These are phyloP conservation scores for Amphicarpaea edgeworthii DNA, from an alignment of 306 rosid species.

Conservation along the genomic window DNA sequence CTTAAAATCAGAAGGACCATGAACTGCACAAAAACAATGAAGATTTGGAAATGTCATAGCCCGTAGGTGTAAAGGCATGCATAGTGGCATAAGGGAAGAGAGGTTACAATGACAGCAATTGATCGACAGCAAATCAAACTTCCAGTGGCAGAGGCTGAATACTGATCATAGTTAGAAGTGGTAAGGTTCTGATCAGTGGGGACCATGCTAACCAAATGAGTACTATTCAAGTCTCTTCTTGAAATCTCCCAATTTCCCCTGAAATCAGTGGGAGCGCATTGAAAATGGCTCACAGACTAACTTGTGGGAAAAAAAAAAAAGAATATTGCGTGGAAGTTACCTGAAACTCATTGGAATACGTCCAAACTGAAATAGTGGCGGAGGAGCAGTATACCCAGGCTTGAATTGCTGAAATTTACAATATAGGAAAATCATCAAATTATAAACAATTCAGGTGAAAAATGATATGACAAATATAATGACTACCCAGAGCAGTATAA, in stretches of 20 bases:
- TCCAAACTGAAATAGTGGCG: conserved; percentile 84
- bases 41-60: conserved; percentile 22
- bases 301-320: not conserved
- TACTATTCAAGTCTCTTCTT: conserved; percentile 72
- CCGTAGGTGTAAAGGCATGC: not conserved
- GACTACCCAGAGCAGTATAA: conserved; percentile 68
- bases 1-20: conserved; percentile 81
- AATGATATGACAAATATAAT: conserved; percentile 1
- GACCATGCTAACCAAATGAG: conserved; percentile 85
- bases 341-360: conserved; percentile 96
- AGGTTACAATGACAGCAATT: conserved; percentile 68
- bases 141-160: conserved; percentile 65
- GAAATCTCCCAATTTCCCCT: conserved; percentile 98
- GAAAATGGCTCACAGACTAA: conserved; percentile 17
- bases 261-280: conserved; percentile 34
- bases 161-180: conserved; percentile 63
- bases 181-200: conserved; percentile 67
- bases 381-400: conserved; percentile 93
- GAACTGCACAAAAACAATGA: conserved; percentile 63
- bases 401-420: conserved; percentile 71
- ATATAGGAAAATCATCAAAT: conserved; percentile 8
- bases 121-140: conserved; percentile 67
- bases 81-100: conserved; percentile 18
- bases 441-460: not conserved
- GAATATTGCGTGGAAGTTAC: conserved; percentile 48